A percentile compares a stretch with the other conserved stretches of the same genome.
Evolutionary conservation across 768 basidiomycete species (phyloP).

Genomic region (Pisolithus orientalis): DNA sequence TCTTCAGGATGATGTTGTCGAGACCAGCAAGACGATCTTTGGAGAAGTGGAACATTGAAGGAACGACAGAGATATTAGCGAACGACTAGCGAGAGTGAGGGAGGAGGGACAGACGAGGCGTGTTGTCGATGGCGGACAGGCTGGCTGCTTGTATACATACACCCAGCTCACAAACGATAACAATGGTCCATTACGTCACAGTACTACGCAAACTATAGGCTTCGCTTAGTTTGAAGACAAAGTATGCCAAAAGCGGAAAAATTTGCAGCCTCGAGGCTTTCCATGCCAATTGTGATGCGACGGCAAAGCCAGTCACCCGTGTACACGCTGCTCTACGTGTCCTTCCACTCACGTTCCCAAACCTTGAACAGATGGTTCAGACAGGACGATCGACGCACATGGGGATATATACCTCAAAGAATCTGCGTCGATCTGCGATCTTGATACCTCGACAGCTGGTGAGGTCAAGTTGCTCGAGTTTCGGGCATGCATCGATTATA

Average conservation of each 20-base stretch:
- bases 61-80: constrained; percentile 10
- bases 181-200: background rate
- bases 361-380: constrained; percentile 8
- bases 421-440: constrained; percentile 52
- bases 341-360: constrained; percentile 18
- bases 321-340: background rate
- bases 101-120: background rate
- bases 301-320: background rate
- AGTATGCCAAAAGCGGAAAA: background rate
- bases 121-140: background rate
- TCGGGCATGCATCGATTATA: constrained; percentile 52
- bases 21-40: constrained; percentile 39
- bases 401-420: constrained; percentile 48
- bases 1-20: constrained; percentile 33
- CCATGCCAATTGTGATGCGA: no score
- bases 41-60: constrained; percentile 30
- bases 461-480: constrained; percentile 50
- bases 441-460: constrained; percentile 62
- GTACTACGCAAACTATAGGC: background rate
- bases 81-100: background rate
- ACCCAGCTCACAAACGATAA: background rate
- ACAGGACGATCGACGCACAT: background rate
- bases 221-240: background rate
- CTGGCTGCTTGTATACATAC: background rate
- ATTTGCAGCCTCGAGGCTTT: no score